Conservation (phyloP, 441 rosid species). For the Adansonia gregorii region DNA sequence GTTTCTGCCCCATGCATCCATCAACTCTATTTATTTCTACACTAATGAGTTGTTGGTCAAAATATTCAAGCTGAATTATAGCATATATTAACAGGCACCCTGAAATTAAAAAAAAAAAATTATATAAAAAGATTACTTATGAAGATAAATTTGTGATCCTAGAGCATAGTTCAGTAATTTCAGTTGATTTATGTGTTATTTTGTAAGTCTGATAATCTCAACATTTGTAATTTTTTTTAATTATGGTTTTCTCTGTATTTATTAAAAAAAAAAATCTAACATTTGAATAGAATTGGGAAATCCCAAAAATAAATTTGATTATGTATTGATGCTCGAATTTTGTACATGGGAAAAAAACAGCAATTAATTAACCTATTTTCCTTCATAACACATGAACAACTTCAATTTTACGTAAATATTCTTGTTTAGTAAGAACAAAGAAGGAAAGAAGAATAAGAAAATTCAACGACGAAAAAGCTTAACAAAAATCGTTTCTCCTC, state of each 20-base stretch:
- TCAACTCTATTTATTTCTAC: constrained; percentile 5
- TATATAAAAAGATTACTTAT: neutral
- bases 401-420: neutral
- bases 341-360: neutral
- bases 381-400: neutral
- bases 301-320: neutral
- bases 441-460: neutral
- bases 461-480: neutral
- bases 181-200: too few species aligned
- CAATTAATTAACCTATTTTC: neutral
- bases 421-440: neutral
- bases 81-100: neutral
- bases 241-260: too few species aligned
- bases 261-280: neutral
- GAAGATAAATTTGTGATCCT: neutral
- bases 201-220: too few species aligned
- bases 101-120: neutral
- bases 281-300: neutral
- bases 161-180: too few species aligned
- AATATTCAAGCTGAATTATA: neutral
- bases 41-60: neutral
- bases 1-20: neutral
- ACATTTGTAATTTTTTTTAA: too few species aligned
- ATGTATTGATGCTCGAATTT: neutral
- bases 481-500: neutral